phyloP scores from a whole-genome alignment of 768 basidiomycete species.

The Austroboletus eburneus region DNA sequence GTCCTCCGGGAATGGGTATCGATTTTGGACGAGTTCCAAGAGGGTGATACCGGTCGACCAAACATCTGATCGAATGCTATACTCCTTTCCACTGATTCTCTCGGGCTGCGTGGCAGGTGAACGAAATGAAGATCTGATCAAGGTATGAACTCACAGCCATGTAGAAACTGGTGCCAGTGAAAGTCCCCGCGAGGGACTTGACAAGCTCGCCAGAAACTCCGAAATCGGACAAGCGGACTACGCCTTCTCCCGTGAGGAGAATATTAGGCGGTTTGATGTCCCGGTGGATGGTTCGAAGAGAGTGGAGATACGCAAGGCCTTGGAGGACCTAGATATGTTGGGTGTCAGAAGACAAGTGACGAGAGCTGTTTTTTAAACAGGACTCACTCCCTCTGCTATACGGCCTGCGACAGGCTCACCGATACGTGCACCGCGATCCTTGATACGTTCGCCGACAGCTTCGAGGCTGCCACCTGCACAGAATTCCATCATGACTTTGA shows the following conservation, averaged over 20 bases:
- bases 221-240: slow-evolving; percentile 93
- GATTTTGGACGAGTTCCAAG: slow-evolving; percentile 89
- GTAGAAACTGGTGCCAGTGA: slow-evolving; percentile 96
- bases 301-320: slow-evolving; percentile 92
- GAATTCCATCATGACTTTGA: slow-evolving; percentile 93
- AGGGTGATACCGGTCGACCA: slow-evolving; percentile 97
- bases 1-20: slow-evolving; percentile 92
- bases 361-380: not conserved
- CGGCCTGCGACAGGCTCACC: slow-evolving; percentile 88
- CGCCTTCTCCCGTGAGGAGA: slow-evolving; percentile 81
- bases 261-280: slow-evolving; percentile 96
- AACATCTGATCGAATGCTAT: slow-evolving; percentile 93
- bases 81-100: slow-evolving; percentile 86
- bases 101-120: slow-evolving; percentile 61
- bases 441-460: slow-evolving; percentile 79
- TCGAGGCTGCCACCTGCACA: slow-evolving; percentile 89
- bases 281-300: slow-evolving; percentile 89
- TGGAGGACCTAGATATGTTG: slow-evolving; percentile 68
- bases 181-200: slow-evolving; percentile 87
- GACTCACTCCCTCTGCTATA: slow-evolving; percentile 84
- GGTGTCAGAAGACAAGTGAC: slow-evolving; percentile 5
- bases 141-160: slow-evolving; percentile 78
- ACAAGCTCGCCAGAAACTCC: slow-evolving; percentile 97
- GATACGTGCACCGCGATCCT: slow-evolving; percentile 71
- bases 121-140: not conserved